Evolutionary conservation across 2,329 filamentous ascomycete genomes (phyloP).

Genomic region (Amesomyces nigricolor): DNA sequence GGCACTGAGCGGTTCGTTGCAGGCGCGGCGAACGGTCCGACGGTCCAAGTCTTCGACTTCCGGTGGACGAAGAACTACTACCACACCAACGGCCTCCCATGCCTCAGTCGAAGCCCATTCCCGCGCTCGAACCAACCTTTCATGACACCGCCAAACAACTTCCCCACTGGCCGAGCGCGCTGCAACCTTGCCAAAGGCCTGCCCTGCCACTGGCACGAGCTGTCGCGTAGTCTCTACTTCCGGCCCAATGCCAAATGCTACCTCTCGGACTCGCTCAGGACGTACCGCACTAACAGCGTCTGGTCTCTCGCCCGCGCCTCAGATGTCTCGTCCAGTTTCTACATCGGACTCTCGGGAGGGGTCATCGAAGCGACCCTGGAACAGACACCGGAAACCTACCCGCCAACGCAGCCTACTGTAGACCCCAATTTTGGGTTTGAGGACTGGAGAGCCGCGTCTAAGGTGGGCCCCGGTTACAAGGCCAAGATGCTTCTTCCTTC

Average conservation of each 20-base stretch:
- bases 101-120: slow-evolving; percentile 35
- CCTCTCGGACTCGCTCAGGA: slow-evolving; percentile 32
- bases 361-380: slow-evolving; percentile 40
- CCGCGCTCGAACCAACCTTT: slow-evolving; percentile 33
- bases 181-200: slow-evolving; percentile 35
- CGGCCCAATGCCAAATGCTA: slow-evolving; percentile 46
- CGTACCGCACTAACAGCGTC: slow-evolving; percentile 29
- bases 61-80: slow-evolving; percentile 45
- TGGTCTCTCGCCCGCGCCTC: slow-evolving; percentile 45
- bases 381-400: slow-evolving; percentile 12
- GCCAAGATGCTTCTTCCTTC: slow-evolving; percentile 10
- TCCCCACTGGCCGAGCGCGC: slow-evolving; percentile 9
- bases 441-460: slow-evolving; percentile 13
- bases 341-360: slow-evolving; percentile 44
- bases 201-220: slow-evolving; percentile 44
- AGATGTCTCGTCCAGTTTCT: slow-evolving; percentile 43
- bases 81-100: slow-evolving; percentile 45
- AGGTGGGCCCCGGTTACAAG: slow-evolving; percentile 11
- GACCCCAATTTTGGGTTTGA: slow-evolving; percentile 24
- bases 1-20: slow-evolving; percentile 47
- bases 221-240: slow-evolving; percentile 39
- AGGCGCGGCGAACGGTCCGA: slow-evolving; percentile 40
- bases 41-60: slow-evolving; percentile 50
- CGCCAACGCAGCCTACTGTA: neutral
- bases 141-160: slow-evolving; percentile 15